Percentiles rank a stretch among this genome's conserved stretches.
Evolutionary conservation across 2,329 filamentous ascomycete species (phyloP).

Genomic region (Botrytis pseudocinerea): DNA sequence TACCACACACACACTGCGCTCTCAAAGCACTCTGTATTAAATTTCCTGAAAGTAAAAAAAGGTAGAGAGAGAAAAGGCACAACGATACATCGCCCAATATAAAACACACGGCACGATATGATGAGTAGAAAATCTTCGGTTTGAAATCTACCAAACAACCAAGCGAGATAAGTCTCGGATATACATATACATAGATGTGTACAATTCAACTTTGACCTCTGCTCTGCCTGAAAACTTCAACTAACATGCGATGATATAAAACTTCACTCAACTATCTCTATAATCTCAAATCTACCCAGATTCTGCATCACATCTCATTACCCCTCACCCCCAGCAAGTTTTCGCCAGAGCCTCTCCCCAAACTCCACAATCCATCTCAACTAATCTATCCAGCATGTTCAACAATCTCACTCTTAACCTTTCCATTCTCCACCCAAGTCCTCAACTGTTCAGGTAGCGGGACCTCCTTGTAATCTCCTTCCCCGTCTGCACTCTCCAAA

Average conservation of each 20-base stretch:
- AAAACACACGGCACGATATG: not conserved
- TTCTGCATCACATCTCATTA: not conserved
- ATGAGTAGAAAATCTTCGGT: not conserved
- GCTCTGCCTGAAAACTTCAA: not conserved
- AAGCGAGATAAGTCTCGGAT: not conserved
- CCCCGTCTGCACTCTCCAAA: slow-evolving; percentile 53
- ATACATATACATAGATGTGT: not conserved
- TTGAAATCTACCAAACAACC: not conserved
- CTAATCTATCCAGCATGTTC: slow-evolving; percentile 75
- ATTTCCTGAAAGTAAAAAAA: too few species aligned
- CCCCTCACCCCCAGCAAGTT: not conserved
- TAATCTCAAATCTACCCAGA: not conserved
- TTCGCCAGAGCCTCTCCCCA: not conserved
- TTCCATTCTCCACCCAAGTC: slow-evolving; percentile 71
- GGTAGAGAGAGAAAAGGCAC: too few species aligned
- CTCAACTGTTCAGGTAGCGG: slow-evolving; percentile 89
- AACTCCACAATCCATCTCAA: not conserved
- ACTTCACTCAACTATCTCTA: not conserved
- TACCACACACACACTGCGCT: too few species aligned
- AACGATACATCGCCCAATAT: not conserved
- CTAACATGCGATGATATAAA: not conserved
- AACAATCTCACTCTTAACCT: slow-evolving; percentile 89
- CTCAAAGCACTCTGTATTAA: too few species aligned
- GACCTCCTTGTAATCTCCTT: slow-evolving; percentile 84
- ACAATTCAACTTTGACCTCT: not conserved